These are phyloP conservation scores for Xylariaceae sp. DNA, from an alignment of 2,329 filamentous ascomycete genomes.

Conservation along the genomic window DNA sequence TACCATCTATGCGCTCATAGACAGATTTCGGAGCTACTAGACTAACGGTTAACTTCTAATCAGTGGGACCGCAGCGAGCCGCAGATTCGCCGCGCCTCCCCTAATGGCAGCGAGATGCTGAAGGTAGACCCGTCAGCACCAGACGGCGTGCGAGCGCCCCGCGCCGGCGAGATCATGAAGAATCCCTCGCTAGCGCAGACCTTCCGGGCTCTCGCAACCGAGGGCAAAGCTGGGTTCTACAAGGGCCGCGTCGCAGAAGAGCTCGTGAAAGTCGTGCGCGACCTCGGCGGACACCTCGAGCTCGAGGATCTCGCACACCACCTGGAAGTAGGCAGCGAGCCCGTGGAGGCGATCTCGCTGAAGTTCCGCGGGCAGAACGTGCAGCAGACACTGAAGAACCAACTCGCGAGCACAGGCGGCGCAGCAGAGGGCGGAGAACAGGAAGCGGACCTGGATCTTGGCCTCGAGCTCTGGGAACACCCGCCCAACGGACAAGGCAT, in stretches of 20 bases:
- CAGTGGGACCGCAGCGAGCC: conserved; percentile 76
- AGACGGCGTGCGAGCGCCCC: conserved; percentile 76
- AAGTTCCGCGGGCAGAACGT: conserved; percentile 72
- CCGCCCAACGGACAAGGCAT: conserved; percentile 97
- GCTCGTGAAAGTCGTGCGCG: conserved; percentile 76
- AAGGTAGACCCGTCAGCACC: conserved; percentile 73
- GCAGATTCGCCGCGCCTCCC: conserved; percentile 73
- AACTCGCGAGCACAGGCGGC: conserved; percentile 42
- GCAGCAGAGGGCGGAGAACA: conserved; percentile 37
- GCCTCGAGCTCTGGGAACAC: conserved; percentile 92
- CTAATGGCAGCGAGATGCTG: conserved; percentile 86
- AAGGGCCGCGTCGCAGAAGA: conserved; percentile 81
- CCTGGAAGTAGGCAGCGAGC: conserved; percentile 69
- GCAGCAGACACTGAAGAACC: conserved; percentile 31
- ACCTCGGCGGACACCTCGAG: conserved; percentile 77
- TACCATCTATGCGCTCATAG: neutral
- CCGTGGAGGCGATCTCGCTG: conserved; percentile 84
- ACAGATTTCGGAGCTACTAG: neutral
- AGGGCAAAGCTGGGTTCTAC: conserved; percentile 93
- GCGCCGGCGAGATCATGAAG: conserved; percentile 84
- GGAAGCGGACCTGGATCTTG: conserved; percentile 49
- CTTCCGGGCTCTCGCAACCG: conserved; percentile 75
- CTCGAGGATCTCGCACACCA: conserved; percentile 83
- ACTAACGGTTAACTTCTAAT: neutral
- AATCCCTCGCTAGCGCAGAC: conserved; percentile 82